These are phyloP conservation scores for Diospyros kaki DNA, from an alignment of 148 eudicot genomes.

Conservation along the genomic window DNA sequence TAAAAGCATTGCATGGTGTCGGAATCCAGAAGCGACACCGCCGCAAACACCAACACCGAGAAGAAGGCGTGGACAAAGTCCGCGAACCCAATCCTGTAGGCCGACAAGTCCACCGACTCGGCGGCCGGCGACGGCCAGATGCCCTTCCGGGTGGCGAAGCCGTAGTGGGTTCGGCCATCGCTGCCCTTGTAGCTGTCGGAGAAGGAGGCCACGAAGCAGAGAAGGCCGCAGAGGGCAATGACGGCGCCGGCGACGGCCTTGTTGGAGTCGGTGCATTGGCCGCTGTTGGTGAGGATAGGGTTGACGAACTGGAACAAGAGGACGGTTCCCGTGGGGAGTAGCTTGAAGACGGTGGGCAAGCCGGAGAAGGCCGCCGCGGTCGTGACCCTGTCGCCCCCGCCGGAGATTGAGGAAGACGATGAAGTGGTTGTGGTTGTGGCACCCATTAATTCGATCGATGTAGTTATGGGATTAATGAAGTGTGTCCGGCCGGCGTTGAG, in stretches of 20 bases:
- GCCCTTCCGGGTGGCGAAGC: constrained; percentile 54
- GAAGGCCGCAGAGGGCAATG: constrained; percentile 29
- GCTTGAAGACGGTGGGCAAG: constrained; percentile 52
- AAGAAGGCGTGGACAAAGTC: constrained; percentile 67
- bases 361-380: constrained; percentile 36
- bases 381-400: not conserved
- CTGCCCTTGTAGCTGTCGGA: constrained; percentile 61
- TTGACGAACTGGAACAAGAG: constrained; percentile 63
- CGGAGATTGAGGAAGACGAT: not conserved
- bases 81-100: constrained; percentile 36
- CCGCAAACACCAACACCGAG: constrained; percentile 44
- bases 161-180: constrained; percentile 45
- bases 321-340: constrained; percentile 76
- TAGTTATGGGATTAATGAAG: too few species aligned
- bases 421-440: too few species aligned
- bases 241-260: constrained; percentile 39
- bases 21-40: constrained; percentile 48
- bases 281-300: constrained; percentile 26
- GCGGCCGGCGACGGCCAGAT: constrained; percentile 36
- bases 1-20: constrained; percentile 32
- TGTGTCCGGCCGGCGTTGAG: too few species aligned
- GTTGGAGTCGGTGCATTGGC: constrained; percentile 26
- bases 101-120: constrained; percentile 24
- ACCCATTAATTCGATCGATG: too few species aligned
- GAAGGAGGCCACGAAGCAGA: constrained; percentile 49